These are phyloP conservation scores for Aspergillus sp. DNA, from an alignment of 2,329 filamentous ascomycete species.

Conservation along the genomic window DNA sequence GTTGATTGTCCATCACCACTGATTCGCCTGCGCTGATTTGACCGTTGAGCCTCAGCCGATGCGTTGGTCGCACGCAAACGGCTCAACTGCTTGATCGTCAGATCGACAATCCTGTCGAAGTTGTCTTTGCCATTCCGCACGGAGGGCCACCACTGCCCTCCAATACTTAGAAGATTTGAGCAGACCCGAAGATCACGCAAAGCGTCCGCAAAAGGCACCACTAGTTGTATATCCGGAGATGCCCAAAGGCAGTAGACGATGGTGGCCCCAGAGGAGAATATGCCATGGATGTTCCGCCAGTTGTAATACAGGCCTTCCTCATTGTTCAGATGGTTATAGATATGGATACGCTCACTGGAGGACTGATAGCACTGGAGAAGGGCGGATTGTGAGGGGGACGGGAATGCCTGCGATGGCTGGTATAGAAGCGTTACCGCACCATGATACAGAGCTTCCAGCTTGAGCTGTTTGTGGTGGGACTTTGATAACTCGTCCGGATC, in stretches of 20 bases:
- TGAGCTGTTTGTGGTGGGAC: slow-evolving; percentile 20
- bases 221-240: slow-evolving; percentile 27
- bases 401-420: slow-evolving; percentile 39
- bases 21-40: neutral
- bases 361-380: slow-evolving; percentile 33
- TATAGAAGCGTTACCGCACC: slow-evolving; percentile 35
- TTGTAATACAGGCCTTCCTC: slow-evolving; percentile 31
- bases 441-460: slow-evolving; percentile 35
- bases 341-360: slow-evolving; percentile 25
- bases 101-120: slow-evolving; percentile 32
- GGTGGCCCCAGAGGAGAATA: slow-evolving; percentile 40
- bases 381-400: slow-evolving; percentile 27
- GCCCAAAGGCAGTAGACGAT: slow-evolving; percentile 43
- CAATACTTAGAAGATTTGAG: slow-evolving; percentile 40
- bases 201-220: slow-evolving; percentile 22
- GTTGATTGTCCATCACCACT: neutral
- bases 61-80: slow-evolving; percentile 4
- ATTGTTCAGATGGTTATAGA: slow-evolving; percentile 34
- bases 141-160: slow-evolving; percentile 44
- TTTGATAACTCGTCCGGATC: slow-evolving; percentile 6
- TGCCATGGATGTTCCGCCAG: slow-evolving; percentile 41
- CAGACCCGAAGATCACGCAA: slow-evolving; percentile 32
- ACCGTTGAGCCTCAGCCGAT: neutral
- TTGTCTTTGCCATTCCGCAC: slow-evolving; percentile 33
- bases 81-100: slow-evolving; percentile 25